Conservation (phyloP, 306 rosid species). For the Castanospermum australe region DNA sequence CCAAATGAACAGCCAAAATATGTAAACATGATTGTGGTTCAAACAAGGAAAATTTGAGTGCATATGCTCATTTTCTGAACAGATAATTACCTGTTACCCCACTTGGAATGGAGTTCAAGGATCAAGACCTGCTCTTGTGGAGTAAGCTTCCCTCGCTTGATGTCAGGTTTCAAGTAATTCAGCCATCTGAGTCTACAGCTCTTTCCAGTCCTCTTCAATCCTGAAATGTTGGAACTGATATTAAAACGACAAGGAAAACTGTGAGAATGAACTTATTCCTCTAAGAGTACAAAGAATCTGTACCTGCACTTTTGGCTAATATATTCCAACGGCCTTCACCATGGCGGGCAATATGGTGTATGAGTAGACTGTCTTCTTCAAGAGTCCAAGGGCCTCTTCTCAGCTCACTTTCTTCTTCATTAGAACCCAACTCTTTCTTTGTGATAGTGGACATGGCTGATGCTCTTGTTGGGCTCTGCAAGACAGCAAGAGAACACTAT, state of each 20-base stretch:
- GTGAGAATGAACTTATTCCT: conserved; percentile 20
- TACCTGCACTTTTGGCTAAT: conserved; percentile 89
- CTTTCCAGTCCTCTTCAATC: conserved; percentile 94
- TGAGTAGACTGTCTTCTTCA: conserved; percentile 88
- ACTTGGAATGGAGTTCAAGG: conserved; percentile 90
- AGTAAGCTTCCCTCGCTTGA: conserved; percentile 88
- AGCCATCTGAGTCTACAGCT: conserved; percentile 97
- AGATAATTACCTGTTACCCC: conserved; percentile 77
- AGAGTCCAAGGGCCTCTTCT: conserved; percentile 98
- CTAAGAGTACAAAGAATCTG: background rate
- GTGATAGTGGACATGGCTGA: conserved; percentile 53
- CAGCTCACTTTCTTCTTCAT: conserved; percentile 55
- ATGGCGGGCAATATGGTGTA: conserved; percentile 75
- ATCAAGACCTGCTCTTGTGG: conserved; percentile 91
- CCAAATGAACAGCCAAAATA: background rate
- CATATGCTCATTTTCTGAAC: background rate
- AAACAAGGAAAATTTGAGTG: background rate
- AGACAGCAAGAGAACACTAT: background rate
- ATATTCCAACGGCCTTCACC: conserved; percentile 97
- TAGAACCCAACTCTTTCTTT: conserved; percentile 40
- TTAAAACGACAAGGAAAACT: background rate
- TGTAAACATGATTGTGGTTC: background rate
- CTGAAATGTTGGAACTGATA: conserved; percentile 39
- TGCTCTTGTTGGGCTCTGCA: background rate
- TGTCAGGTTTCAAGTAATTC: conserved; percentile 91